Evolutionary conservation across 75 land plant species (phyloP), one percentile per base, ranked within the genome.

Genomic region (Pinus albicaulis): DNA sequence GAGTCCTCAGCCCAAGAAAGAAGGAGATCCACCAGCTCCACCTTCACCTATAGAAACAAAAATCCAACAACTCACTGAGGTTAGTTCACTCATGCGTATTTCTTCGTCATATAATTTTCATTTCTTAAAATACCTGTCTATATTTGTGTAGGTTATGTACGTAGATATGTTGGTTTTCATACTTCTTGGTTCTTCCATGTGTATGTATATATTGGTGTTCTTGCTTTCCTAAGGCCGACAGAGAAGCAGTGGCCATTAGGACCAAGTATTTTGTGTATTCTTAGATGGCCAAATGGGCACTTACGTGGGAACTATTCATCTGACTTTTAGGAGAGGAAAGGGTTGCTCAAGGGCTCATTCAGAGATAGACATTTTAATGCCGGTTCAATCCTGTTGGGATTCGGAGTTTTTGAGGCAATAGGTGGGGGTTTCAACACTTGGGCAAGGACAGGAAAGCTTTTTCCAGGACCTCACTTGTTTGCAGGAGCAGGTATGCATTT

Each of bases 381-480:
- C 22, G 99, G 99, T 7, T 95, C 99, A 4, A 89, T 98, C 31
- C 76, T 98, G 83, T 76, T 98, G 14, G 99, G 88, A 22, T 90
- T 88, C 66, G 99, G 99, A 36, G 98, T 98, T 23, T 36, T 92
- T 6, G 93, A 89, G 69, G 44, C 99, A 8, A 83, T 95, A 3
- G 88, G 86, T 70, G 99, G 99, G 28, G 76, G 91, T 17, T 24
- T 93, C 44, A 98, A 98, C 76, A 98, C 99, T 22, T 98, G 89
- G 89, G 76, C 93, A 28, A 81, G 99, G 48, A 87, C 98, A 31
- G 99, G 99, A 75, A 92, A 95, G 83, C 92, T 98, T 20, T 98
- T 95, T 71, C 99, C 99, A 12, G 99, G 99, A 12, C 98, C 98
- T 76, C 99, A 98, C 84, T 80, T 98, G 22, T 98, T 88, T 80